Percentiles rank a stretch among this genome's conserved stretches.
These are phyloP conservation scores for Friedmanniomyces simplex DNA, from an alignment of 495 filamentous ascomycete genomes.

Conservation along the genomic window DNA sequence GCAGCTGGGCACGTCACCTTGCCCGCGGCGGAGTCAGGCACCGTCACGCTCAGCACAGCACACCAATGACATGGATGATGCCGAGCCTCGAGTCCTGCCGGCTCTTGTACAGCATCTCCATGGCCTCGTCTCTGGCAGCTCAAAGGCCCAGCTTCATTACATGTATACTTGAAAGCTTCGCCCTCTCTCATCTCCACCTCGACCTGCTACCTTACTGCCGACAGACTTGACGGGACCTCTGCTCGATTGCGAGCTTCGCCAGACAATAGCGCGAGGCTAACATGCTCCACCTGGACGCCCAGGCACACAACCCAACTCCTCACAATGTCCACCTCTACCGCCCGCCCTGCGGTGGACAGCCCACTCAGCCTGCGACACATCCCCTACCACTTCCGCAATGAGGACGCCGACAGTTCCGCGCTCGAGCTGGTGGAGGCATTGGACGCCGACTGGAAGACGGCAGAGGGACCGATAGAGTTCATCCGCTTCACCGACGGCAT, in stretches of 20 bases:
- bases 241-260: conserved; percentile 1
- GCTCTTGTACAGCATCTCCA: not conserved
- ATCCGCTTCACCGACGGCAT: conserved; percentile 93
- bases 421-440: conserved; percentile 59
- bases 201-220: too few relatives aligned
- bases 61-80: too few relatives aligned
- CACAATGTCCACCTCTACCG: conserved; percentile 7
- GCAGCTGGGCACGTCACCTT: not conserved
- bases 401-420: conserved; percentile 19
- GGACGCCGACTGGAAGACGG: conserved; percentile 69
- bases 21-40: not conserved
- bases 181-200: not conserved
- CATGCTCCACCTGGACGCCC: not conserved
- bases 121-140: not conserved
- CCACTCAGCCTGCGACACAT: conserved; percentile 15
- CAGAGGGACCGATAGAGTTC: conserved; percentile 71
- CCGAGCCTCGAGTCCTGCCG: not conserved
- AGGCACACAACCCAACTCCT: not conserved
- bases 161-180: not conserved
- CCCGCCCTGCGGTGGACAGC: conserved; percentile 9
- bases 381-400: conserved; percentile 19
- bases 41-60: not conserved
- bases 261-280: not conserved
- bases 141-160: not conserved
- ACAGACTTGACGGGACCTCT: too few relatives aligned